Conservation (phyloP, 257 asterid species). For the Capsicum chinense region DNA sequence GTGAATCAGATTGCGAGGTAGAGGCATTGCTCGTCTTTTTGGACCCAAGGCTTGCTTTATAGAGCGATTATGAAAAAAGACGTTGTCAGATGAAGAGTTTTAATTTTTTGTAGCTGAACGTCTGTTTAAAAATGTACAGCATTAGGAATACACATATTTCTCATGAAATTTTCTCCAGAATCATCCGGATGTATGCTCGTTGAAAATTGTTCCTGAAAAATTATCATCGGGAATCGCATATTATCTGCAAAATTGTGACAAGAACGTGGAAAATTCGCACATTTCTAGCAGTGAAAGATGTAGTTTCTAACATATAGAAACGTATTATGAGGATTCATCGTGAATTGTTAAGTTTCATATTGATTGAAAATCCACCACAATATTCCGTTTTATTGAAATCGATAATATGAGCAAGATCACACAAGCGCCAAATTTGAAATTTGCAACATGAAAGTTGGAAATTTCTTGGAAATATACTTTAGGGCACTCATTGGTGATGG, state of each 20-base stretch:
- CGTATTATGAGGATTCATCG: neutral
- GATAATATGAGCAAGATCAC: neutral
- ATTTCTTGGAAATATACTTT: conserved; percentile 9
- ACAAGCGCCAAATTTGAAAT: neutral
- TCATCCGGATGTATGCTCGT: neutral
- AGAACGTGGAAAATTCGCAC: neutral
- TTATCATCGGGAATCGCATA: neutral
- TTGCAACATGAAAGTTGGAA: neutral
- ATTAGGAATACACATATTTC: neutral
- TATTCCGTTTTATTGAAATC: neutral
- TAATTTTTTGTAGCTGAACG: too few species aligned
- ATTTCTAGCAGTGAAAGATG: neutral
- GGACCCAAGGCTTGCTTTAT: neutral
- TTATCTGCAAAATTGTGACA: neutral
- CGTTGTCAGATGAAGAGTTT: too few species aligned
- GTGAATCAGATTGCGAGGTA: neutral
- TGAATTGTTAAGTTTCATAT: neutral
- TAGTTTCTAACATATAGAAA: neutral
- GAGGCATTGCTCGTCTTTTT: neutral
- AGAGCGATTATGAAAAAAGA: neutral
- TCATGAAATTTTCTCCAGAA: neutral
- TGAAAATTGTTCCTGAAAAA: neutral
- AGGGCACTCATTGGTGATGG: conserved; percentile 6
- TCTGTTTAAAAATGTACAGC: neutral
- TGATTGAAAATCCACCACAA: neutral